Evolutionary conservation across 1,139 yeast genomes (phyloP).

Genomic region (Barnettozyma hawaiiensis): DNA sequence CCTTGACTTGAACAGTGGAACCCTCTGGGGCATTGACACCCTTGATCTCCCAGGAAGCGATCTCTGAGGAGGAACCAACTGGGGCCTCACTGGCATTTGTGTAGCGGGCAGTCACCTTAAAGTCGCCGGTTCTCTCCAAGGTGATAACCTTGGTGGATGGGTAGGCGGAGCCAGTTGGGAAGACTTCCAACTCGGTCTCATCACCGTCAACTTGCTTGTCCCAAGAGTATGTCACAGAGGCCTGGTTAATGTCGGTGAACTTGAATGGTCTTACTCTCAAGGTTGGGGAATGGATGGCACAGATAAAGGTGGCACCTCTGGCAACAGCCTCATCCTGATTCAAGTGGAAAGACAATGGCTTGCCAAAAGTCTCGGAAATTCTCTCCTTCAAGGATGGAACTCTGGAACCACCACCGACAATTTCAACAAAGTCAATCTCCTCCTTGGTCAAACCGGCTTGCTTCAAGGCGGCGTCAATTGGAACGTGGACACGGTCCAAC

Average conservation of each 20-base stretch:
- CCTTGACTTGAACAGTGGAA: slow-evolving; percentile 80
- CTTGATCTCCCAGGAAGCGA: slow-evolving; percentile 81
- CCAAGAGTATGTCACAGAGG: slow-evolving; percentile 94
- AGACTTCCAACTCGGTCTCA: slow-evolving; percentile 89
- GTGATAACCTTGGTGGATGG: slow-evolving; percentile 96
- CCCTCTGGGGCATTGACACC: slow-evolving; percentile 80
- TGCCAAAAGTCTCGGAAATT: slow-evolving; percentile 75
- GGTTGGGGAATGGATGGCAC: slow-evolving; percentile 99
- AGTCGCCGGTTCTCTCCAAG: slow-evolving; percentile 85
- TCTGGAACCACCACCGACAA: slow-evolving; percentile 98
- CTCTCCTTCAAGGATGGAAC: slow-evolving; percentile 88
- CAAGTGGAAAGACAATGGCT: slow-evolving; percentile 86
- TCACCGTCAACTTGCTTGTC: slow-evolving; percentile 87
- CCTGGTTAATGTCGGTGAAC: slow-evolving; percentile 90
- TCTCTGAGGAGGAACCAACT: slow-evolving; percentile 53
- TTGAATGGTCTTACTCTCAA: slow-evolving; percentile 98
- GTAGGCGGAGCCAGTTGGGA: slow-evolving; percentile 89
- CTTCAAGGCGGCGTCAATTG: slow-evolving; percentile 76
- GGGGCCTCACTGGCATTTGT: slow-evolving; percentile 73
- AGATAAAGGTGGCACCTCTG: slow-evolving; percentile 97
- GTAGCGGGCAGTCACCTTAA: slow-evolving; percentile 81
- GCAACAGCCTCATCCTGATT: slow-evolving; percentile 99
- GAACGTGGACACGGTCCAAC: slow-evolving; percentile 66
- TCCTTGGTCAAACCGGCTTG: slow-evolving; percentile 68
- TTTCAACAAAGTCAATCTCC: slow-evolving; percentile 86